Conservation (phyloP, 768 basidiomycete species). For the Boletus fagicola region DNA sequence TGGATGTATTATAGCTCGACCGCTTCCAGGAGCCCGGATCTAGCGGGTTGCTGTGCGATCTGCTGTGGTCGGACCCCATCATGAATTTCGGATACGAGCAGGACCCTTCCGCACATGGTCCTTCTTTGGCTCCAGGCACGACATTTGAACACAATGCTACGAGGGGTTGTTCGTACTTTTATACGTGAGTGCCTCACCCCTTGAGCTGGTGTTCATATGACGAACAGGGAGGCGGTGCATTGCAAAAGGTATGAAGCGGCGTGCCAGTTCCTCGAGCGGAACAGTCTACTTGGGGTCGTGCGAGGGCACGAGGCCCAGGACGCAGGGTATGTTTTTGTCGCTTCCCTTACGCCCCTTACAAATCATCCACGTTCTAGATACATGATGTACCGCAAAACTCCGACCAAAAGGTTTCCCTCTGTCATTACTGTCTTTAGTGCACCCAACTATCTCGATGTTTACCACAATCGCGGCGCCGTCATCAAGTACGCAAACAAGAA, state of each 20-base stretch:
- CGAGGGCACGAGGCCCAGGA: constrained; percentile 98
- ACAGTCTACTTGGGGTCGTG: constrained; percentile 86
- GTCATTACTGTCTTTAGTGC: constrained; percentile 99
- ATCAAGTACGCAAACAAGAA: constrained; percentile 98
- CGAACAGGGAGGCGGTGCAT: neutral
- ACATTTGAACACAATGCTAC: constrained; percentile 78
- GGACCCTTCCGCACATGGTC: constrained; percentile 47
- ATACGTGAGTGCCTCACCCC: constrained; percentile 59
- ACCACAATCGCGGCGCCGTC: constrained; percentile 95
- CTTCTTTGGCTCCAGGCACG: constrained; percentile 55
- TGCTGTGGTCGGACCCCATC: constrained; percentile 95
- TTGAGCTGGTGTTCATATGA: neutral
- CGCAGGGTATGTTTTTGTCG: constrained; percentile 62
- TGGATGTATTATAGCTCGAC: constrained; percentile 59
- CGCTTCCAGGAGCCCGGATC: constrained; percentile 94
- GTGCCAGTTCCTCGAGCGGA: constrained; percentile 91
- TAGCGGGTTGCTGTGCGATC: constrained; percentile 86
- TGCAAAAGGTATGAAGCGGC: constrained; percentile 77
- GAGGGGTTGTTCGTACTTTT: constrained; percentile 90
- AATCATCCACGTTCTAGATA: constrained; percentile 46
- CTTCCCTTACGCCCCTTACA: neutral
- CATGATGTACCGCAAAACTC: constrained; percentile 94
- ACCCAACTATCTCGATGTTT: constrained; percentile 96
- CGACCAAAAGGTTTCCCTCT: constrained; percentile 92
- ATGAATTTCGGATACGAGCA: constrained; percentile 84